These are phyloP conservation scores for Baudoinia panamericana DNA, from an alignment of 495 filamentous ascomycete genomes.

Conservation along the genomic window DNA sequence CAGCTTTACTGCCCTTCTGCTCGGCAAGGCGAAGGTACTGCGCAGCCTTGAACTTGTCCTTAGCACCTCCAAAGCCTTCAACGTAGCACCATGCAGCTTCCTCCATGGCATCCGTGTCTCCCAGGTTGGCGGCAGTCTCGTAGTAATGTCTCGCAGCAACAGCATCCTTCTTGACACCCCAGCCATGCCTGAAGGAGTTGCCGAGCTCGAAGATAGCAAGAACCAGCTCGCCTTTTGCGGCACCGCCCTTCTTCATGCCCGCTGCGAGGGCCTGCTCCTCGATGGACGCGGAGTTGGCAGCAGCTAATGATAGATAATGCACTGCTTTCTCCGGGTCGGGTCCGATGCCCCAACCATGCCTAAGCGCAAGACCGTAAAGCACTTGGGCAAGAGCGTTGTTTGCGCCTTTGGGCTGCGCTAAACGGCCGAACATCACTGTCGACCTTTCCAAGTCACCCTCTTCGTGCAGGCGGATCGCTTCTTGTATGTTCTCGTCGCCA, in stretches of 20 bases:
- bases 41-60: conserved; percentile 86
- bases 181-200: conserved; percentile 92
- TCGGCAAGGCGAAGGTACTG: conserved; percentile 92
- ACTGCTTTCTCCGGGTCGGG: conserved; percentile 61
- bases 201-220: conserved; percentile 91
- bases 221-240: conserved; percentile 94
- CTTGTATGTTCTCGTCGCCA: conserved; percentile 70
- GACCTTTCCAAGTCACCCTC: conserved; percentile 59
- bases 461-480: conserved; percentile 93
- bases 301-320: conserved; percentile 72
- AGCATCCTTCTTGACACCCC: conserved; percentile 82
- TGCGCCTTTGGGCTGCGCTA: conserved; percentile 72
- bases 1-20: conserved; percentile 69
- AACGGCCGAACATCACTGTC: conserved; percentile 71
- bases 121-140: conserved; percentile 89
- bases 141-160: conserved; percentile 88
- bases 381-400: conserved; percentile 95
- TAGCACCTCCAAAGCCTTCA: conserved; percentile 86
- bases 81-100: conserved; percentile 93
- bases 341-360: conserved; percentile 87
- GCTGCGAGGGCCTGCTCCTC: conserved; percentile 79
- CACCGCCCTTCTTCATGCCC: conserved; percentile 83
- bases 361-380: conserved; percentile 82
- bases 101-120: conserved; percentile 96
- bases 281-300: conserved; percentile 77